These are phyloP conservation scores for Saussurea involucrata DNA, from an alignment of 129 eudicot species.

Conservation along the genomic window DNA sequence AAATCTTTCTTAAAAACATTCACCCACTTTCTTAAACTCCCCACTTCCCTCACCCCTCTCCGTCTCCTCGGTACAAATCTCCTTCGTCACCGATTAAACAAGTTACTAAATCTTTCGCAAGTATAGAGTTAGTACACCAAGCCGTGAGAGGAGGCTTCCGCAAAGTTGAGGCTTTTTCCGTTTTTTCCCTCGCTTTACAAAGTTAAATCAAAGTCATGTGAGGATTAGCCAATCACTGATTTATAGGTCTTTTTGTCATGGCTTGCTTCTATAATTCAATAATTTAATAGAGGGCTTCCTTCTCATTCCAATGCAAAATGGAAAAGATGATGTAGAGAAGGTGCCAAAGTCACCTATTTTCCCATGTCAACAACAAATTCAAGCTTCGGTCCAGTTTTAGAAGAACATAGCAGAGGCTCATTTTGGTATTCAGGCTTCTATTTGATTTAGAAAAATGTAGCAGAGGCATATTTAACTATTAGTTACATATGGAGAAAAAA, in stretches of 20 bases:
- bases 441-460: not conserved
- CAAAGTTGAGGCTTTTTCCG: not conserved
- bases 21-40: not conserved
- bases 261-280: not conserved
- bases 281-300: not conserved
- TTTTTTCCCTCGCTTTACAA: not conserved
- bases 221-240: not conserved
- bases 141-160: not conserved
- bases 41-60: not conserved
- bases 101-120: not conserved
- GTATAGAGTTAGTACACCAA: not conserved
- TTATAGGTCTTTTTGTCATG: not conserved
- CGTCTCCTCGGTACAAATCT: not conserved
- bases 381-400: not conserved
- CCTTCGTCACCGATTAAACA: not conserved
- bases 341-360: not conserved
- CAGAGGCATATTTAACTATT: not conserved
- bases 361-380: not conserved
- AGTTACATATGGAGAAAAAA: not conserved
- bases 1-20: not conserved
- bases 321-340: not conserved
- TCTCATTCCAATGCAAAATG: not conserved
- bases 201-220: not conserved
- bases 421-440: not conserved
- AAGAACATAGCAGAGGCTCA: not conserved